Percentiles rank a stretch among this genome's conserved stretches.
Evolutionary conservation across 1,284 basidiomycete genomes (phyloP).

Genomic region (Dichomitus squalens): DNA sequence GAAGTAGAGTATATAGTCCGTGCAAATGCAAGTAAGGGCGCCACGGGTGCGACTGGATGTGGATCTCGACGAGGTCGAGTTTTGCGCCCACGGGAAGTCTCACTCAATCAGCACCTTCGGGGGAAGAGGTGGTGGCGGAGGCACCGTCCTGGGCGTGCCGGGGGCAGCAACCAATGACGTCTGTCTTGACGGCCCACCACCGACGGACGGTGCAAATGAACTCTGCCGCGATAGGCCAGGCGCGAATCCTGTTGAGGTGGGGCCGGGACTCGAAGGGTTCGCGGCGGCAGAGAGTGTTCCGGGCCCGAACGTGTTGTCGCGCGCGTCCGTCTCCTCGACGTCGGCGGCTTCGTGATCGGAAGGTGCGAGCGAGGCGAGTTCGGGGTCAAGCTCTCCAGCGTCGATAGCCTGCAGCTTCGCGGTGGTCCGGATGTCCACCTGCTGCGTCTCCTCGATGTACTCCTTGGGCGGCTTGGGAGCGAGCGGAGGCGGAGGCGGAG

Average conservation of each 20-base stretch:
- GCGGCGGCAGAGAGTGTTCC: slow-evolving; percentile 10
- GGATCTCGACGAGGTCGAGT: not conserved
- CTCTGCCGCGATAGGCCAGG: not conserved
- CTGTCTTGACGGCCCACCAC: not conserved
- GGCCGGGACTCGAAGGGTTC: slow-evolving; percentile 3
- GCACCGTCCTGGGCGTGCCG: slow-evolving; percentile 28
- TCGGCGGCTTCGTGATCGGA: slow-evolving; percentile 1
- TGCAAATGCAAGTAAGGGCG: too few relatives aligned
- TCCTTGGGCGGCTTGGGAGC: slow-evolving; percentile 72
- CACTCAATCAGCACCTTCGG: slow-evolving; percentile 26
- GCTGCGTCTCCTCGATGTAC: slow-evolving; percentile 77
- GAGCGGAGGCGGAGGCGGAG: slow-evolving; percentile 65
- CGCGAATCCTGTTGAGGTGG: not conserved
- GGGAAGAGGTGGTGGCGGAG: slow-evolving; percentile 35
- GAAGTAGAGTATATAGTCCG: not conserved
- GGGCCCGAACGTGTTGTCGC: slow-evolving; percentile 18
- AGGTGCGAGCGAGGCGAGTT: slow-evolving; percentile 10
- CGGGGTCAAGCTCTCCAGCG: slow-evolving; percentile 18
- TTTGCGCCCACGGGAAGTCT: not conserved
- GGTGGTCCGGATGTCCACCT: slow-evolving; percentile 58
- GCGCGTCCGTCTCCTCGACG: slow-evolving; percentile 1
- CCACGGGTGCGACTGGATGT: not conserved
- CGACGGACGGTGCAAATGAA: not conserved
- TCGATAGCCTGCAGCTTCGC: slow-evolving; percentile 35
- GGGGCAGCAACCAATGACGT: slow-evolving; percentile 4